Evolutionary conservation across 2,329 filamentous ascomycete species (phyloP), one percentile per base, ranked within the genome.

Genomic region (Myriosclerotinia duriaeana): DNA sequence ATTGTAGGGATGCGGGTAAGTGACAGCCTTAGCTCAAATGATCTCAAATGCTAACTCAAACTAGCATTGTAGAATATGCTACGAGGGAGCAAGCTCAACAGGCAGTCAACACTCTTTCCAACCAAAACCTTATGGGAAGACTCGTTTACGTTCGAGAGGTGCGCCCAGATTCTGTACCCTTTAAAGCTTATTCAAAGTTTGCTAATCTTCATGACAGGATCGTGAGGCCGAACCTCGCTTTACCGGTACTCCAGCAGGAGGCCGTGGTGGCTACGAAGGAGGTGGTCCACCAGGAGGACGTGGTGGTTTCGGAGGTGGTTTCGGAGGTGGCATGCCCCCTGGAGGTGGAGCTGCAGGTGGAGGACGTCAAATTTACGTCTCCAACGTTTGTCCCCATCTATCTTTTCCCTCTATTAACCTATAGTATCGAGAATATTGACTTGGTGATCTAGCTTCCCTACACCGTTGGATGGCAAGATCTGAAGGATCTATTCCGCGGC

Each of bases 1-100:
- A 84, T 86, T 96, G 90, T 97, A 98, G 94, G 94, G 95, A 93
- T 99, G 94, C 94, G 95, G 95, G 93, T 97, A 89, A 89, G 93
- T 87, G 8, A 48, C n/a, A 52, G 22, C 17, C 30, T 61, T 46
- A 15, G 11, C 20, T 53, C 53, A 8, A 4, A 36, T 38, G 20
- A 17, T 42, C 22, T 64, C 30, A 36, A 48, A 44, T 36, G 36
- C 52, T 64, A 50, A 56, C 20, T 40, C n/a, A 3, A 14, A 61
- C 48, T 67, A 97, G 93, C 85, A 99, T 99, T 92, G 95, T 99
- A 89, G 95, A 99, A 90, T 99, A 99, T 89, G 93, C 93, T 80
- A 97, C 94, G 77, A 92, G 93, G 88, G 95, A 99, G 78, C 93
- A 99, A 90, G 95, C 95, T 78, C 95, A 98, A 81, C 90, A 92